These are phyloP conservation scores for Malassezia cuniculi DNA, from an alignment of 1,284 basidiomycete species.

Conservation along the genomic window DNA sequence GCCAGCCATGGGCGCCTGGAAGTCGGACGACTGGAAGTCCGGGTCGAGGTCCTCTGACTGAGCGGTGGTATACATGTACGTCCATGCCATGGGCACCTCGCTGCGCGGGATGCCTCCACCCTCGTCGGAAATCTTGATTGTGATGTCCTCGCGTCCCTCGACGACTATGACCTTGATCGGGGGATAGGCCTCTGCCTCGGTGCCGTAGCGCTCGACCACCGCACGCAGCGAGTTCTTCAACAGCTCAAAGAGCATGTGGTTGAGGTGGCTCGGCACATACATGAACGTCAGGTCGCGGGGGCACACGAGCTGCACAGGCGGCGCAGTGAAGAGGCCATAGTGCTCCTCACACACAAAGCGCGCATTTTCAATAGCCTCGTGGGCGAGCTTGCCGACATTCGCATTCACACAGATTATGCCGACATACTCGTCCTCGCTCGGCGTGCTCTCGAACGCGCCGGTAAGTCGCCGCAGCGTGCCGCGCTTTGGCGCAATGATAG, in stretches of 20 bases:
- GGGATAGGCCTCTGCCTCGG: slow-evolving; percentile 73
- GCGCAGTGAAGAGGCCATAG: slow-evolving; percentile 73
- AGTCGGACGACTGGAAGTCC: slow-evolving; percentile 78
- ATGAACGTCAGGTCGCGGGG: slow-evolving; percentile 74
- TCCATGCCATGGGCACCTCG: slow-evolving; percentile 92
- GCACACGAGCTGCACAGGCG: slow-evolving; percentile 92
- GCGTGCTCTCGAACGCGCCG: slow-evolving; percentile 13
- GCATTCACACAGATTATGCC: slow-evolving; percentile 96
- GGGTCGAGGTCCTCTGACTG: slow-evolving; percentile 72
- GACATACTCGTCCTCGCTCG: slow-evolving; percentile 58
- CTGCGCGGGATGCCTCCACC: slow-evolving; percentile 85
- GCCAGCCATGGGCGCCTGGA: slow-evolving; percentile 96
- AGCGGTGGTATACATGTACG: slow-evolving; percentile 96
- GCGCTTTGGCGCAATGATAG: slow-evolving; percentile 1
- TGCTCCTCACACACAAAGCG: slow-evolving; percentile 97
- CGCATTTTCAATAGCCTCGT: slow-evolving; percentile 96
- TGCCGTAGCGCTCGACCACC: slow-evolving; percentile 82
- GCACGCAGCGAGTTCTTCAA: slow-evolving; percentile 95
- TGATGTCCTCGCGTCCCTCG: slow-evolving; percentile 71
- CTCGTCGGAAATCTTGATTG: slow-evolving; percentile 93
- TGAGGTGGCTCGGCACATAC: slow-evolving; percentile 81
- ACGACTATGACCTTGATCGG: slow-evolving; percentile 95
- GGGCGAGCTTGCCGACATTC: slow-evolving; percentile 47
- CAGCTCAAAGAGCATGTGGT: slow-evolving; percentile 93
- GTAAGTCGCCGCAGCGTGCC: slow-evolving; percentile 2